These are phyloP conservation scores for Cyclocybe cylindracea DNA, from an alignment of 768 basidiomycete genomes.

Conservation along the genomic window DNA sequence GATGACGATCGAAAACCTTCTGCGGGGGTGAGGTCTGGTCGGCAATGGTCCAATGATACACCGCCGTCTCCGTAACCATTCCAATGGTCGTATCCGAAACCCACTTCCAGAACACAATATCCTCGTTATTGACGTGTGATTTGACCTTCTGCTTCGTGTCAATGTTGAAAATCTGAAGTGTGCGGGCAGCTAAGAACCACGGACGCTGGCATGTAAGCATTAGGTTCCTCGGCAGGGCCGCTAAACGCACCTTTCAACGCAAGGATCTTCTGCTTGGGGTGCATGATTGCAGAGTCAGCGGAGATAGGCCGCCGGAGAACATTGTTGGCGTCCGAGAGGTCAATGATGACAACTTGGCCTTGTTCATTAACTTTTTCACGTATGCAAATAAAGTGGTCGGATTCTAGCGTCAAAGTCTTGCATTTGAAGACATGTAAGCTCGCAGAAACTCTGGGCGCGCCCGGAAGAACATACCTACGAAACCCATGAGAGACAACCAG, in stretches of 20 bases:
- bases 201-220: conserved; percentile 7
- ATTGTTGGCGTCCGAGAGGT: conserved; percentile 97
- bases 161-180: conserved; percentile 97
- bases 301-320: conserved; percentile 93
- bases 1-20: conserved; percentile 96
- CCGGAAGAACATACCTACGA: conserved; percentile 30
- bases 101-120: conserved; percentile 99
- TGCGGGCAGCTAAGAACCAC: conserved; percentile 71
- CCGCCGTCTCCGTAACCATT: conserved; percentile 91
- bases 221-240: not conserved
- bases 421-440: conserved; percentile 3
- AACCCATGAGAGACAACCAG: conserved; percentile 13
- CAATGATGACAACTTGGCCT: conserved; percentile 98
- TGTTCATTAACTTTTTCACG: conserved; percentile 94
- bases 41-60: conserved; percentile 86
- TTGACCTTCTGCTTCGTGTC: conserved; percentile 98
- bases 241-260: conserved; percentile 81
- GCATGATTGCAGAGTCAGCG: conserved; percentile 99
- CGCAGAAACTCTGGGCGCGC: not conserved
- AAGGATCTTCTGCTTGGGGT: conserved; percentile 93
- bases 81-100: conserved; percentile 89
- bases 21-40: conserved; percentile 79
- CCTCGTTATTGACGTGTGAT: conserved; percentile 90
- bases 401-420: conserved; percentile 92
- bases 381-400: conserved; percentile 97